Conservation (phyloP, 768 basidiomycete genomes). For the Psilocybe subaeruginosa region DNA sequence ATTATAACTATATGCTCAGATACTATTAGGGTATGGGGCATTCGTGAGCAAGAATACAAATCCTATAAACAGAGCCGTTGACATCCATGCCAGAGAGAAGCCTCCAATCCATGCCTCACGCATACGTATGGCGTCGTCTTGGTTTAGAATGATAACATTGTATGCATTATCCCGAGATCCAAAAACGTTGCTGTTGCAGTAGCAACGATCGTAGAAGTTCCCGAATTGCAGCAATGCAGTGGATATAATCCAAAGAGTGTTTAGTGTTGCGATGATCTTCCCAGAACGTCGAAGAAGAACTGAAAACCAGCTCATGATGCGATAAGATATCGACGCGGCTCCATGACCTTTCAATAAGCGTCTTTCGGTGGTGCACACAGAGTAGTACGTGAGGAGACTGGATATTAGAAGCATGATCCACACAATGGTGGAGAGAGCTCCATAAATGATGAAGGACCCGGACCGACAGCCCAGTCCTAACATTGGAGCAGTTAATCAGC, state of each 20-base stretch:
- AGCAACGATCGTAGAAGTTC: slow-evolving; percentile 36
- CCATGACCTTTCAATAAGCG: background rate
- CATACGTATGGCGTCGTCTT: slow-evolving; percentile 27
- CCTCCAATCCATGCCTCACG: slow-evolving; percentile 39
- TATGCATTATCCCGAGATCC: slow-evolving; percentile 29
- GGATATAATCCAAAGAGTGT: slow-evolving; percentile 33
- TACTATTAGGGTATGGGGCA: too few relatives aligned
- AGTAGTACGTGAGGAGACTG: slow-evolving; percentile 30
- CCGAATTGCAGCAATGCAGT: slow-evolving; percentile 35
- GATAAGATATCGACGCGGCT: background rate
- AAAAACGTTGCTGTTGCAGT: slow-evolving; percentile 37
- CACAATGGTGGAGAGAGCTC: background rate
- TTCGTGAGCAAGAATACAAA: background rate
- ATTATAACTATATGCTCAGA: too few relatives aligned
- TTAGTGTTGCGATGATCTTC: slow-evolving; percentile 30
- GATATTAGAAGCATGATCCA: background rate
- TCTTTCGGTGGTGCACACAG: background rate
- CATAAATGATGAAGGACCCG: too few relatives aligned
- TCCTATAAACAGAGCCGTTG: slow-evolving; percentile 23
- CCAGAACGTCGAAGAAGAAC: slow-evolving; percentile 32
- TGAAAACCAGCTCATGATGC: slow-evolving; percentile 20
- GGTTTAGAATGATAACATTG: slow-evolving; percentile 25
- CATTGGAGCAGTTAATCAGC: too few relatives aligned
- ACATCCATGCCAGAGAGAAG: slow-evolving; percentile 27
- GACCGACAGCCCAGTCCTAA: too few relatives aligned